phyloP scores from a whole-genome alignment of 1,284 basidiomycete genomes.

The Heimioporus retisporus region DNA sequence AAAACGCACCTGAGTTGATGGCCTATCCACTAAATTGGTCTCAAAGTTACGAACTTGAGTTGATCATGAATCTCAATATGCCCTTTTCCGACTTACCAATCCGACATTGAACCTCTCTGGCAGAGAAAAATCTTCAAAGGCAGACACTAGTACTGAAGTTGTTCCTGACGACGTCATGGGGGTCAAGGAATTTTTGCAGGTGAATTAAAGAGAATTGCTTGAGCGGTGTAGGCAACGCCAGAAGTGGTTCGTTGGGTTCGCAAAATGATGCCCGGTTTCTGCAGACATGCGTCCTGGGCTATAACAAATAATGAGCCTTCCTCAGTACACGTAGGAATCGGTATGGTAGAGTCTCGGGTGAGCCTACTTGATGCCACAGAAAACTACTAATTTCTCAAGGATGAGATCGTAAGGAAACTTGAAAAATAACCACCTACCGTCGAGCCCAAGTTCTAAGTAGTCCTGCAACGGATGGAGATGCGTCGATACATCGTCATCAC shows the following conservation, averaged over 20 bases:
- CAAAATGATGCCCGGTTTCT: slow-evolving; percentile 60
- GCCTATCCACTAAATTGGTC: slow-evolving; percentile 61
- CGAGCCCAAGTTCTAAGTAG: slow-evolving; percentile 52
- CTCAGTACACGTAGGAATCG: background rate
- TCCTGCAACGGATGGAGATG: slow-evolving; percentile 50
- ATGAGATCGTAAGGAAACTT: background rate
- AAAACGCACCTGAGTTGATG: slow-evolving; percentile 52
- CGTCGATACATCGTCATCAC: too few relatives aligned
- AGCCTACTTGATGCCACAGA: slow-evolving; percentile 44
- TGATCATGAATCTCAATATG: background rate
- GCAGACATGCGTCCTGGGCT: slow-evolving; percentile 57
- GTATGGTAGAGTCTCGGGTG: background rate
- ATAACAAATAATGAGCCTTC: background rate
- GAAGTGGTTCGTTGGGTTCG: slow-evolving; percentile 64
- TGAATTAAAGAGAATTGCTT: slow-evolving; percentile 33
- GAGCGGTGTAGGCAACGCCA: slow-evolving; percentile 55
- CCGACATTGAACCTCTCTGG: slow-evolving; percentile 53
- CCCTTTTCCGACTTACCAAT: slow-evolving; percentile 43
- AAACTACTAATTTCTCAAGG: slow-evolving; percentile 32
- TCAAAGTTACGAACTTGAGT: slow-evolving; percentile 25
- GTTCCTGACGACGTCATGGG: slow-evolving; percentile 49
- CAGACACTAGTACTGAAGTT: slow-evolving; percentile 48
- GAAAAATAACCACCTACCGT: slow-evolving; percentile 45
- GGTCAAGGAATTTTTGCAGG: background rate
- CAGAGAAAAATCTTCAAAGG: slow-evolving; percentile 49